Evolutionary conservation across 441 rosid species (phyloP), one percentile per base, ranked within the genome.

Genomic region (Pelargonium australe): DNA sequence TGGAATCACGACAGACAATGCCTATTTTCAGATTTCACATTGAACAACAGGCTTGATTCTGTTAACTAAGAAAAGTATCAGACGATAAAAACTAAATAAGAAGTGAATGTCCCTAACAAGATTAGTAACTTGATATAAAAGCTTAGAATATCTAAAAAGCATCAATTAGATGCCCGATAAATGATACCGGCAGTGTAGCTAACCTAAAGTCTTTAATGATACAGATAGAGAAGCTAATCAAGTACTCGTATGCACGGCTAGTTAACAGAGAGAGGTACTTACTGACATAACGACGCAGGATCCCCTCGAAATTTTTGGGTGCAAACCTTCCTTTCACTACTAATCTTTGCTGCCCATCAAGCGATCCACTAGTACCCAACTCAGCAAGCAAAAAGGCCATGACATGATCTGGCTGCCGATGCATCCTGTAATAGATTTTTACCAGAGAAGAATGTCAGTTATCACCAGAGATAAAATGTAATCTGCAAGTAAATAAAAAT

Each of bases 301-400:
- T 89, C 68, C 83, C 87, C 75, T 90, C 92, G 77, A 90, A 84
- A 75, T 83, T 77, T 68, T 86, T 87, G 0, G 91, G 89, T 3
- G 89, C 87, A 81, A 88, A 87, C 73, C 91, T 85, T 5, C 96
- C 95, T 76, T 81, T 88, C 23, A 85, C 87, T 14, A 87, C 92
- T 77, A 90, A 77, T 72, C 87, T 78, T 73, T 88, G 90, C 69
- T 86, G 92, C 19, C 84, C 92, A 79, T 90, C 90, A 58, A 85
- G 83, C 1, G 88, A 86, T 51, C 90, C 88, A 72, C 83, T 85
- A 23, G 94, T 83, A 25, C 88, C 89, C 81, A 90, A 47, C 76
- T 88, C 90, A 66, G 86, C 80, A 40, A 82, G 82, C 71, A 90
- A 77, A 85, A 83, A 88, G 4, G 83, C 76, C 89, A 78, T 85